Evolutionary conservation across 495 filamentous ascomycete species (phyloP), one percentile per base, ranked within the genome.

Genomic region (Astrocystis sublimbata): DNA sequence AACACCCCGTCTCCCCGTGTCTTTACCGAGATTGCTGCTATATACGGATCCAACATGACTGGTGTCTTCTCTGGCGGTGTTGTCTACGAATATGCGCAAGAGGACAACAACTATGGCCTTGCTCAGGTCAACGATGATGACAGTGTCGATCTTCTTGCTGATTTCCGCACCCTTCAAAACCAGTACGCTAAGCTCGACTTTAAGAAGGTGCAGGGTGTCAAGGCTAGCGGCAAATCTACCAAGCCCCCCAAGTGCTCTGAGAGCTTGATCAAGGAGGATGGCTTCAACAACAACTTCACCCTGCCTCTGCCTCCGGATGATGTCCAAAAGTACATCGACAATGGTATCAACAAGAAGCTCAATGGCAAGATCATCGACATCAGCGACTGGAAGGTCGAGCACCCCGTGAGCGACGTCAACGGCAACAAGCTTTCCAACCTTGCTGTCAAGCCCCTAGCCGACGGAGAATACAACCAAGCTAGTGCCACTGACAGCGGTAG

Each of bases 11-110:
- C 77, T 38, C 92, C 93, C 17, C 90, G 94, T 70, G 65, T 85
- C 63, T 98, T 96, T 80, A 86, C 85, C 62, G 93, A 98, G 74
- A 89, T 97, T 15, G 76, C 76, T 56, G 83, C 88, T 43, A 81
- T 98, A 67, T 97, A 98, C 75, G 84, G 92, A 59, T 64, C 79
- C 26, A 73, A 94, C 53, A 96, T 98, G 92, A 88, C 85, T 24
- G 76, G 77, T 59, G 79, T 86, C 36, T 87, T 97, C 76, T 90
- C 89, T 24, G 93, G 93, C 61, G 93, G 94, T 64, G 76, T 98
- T 35, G 88, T 97, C 43, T 96, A 96, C 78, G 89, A 96, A 75
- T 96, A 85, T 76, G 87, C 86, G 17, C 79, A 96, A 75, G 91
- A 96, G 69, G 60, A 63, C 3, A 82, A 81, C 56, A 78, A 93